Percentiles rank a stretch among this genome's conserved stretches.
Conservation (phyloP, 768 basidiomycete species). For the Amanita pseudoporphyria region DNA sequence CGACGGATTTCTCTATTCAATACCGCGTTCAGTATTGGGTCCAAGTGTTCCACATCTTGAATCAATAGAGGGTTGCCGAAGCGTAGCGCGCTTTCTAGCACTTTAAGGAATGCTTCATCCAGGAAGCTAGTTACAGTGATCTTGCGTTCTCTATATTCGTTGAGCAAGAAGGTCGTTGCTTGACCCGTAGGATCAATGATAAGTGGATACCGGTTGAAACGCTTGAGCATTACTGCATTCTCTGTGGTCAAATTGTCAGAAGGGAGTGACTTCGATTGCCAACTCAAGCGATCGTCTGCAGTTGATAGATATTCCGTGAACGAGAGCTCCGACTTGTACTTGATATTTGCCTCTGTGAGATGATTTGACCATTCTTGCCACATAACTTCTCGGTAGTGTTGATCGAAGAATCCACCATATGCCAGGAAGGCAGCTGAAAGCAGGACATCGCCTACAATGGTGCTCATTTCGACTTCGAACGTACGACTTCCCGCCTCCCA, state of each 20-base stretch:
- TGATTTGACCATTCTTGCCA: constrained; percentile 94
- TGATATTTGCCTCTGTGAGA: constrained; percentile 80
- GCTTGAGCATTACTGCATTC: constrained; percentile 99
- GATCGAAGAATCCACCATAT: constrained; percentile 97
- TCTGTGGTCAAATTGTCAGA: constrained; percentile 94
- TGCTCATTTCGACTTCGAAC: constrained; percentile 97
- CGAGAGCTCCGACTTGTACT: constrained; percentile 86
- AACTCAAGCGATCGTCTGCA: constrained; percentile 89
- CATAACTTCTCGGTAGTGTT: constrained; percentile 95
- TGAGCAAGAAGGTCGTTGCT: constrained; percentile 87
- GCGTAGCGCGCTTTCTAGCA: constrained; percentile 95
- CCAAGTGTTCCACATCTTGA: constrained; percentile 95
- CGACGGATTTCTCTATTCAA: constrained; percentile 94
- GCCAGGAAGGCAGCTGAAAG: constrained; percentile 95
- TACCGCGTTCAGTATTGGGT: constrained; percentile 95
- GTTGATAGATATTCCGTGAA: constrained; percentile 95
- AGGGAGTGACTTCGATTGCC: constrained; percentile 95
- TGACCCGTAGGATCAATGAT: constrained; percentile 98
- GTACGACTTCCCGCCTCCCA: constrained; percentile 95
- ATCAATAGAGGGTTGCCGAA: constrained; percentile 97
- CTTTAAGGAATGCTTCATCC: constrained; percentile 97
- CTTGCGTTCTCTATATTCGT: constrained; percentile 93
- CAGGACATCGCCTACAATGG: constrained; percentile 94
- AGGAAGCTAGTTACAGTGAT: constrained; percentile 98
- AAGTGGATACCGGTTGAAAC: constrained; percentile 95